phyloP scores from a whole-genome alignment of 1,284 basidiomycete species.

The Puccinia horiana region DNA sequence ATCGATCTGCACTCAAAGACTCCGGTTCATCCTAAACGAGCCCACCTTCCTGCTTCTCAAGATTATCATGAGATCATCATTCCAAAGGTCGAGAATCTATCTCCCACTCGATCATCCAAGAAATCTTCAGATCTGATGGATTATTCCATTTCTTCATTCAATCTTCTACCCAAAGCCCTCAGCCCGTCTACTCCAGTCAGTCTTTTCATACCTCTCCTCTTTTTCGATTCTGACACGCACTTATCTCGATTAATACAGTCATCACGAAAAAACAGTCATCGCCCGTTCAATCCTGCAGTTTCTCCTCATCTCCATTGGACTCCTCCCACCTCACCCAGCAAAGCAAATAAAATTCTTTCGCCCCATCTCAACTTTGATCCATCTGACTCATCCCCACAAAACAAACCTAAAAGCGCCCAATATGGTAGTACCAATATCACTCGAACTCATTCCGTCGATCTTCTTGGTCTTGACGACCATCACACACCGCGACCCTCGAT shows the following conservation, averaged over 20 bases:
- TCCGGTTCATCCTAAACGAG: not conserved
- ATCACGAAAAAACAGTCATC: not conserved
- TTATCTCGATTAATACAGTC: not conserved
- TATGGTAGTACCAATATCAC: not conserved
- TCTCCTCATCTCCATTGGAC: not conserved
- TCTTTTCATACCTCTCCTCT: not conserved
- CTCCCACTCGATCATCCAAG: not conserved
- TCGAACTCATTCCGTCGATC: constrained; percentile 22
- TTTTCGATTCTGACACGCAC: not conserved
- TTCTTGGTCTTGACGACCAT: constrained; percentile 3
- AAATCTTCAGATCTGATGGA: constrained; percentile 9
- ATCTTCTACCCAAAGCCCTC: constrained; percentile 14
- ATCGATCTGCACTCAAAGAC: not conserved
- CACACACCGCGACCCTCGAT: constrained; percentile 11
- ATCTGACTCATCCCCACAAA: too few relatives aligned
- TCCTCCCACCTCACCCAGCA: constrained; percentile 4
- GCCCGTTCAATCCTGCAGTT: not conserved
- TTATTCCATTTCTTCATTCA: constrained; percentile 5
- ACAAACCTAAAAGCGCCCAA: not conserved
- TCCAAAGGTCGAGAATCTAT: not conserved
- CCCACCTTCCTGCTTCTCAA: not conserved
- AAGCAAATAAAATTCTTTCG: not conserved
- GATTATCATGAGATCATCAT: not conserved
- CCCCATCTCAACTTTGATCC: not conserved
- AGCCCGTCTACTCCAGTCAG: constrained; percentile 23